phyloP scores from a whole-genome alignment of 345 rosid species.

The Sisymbrium irio region DNA sequence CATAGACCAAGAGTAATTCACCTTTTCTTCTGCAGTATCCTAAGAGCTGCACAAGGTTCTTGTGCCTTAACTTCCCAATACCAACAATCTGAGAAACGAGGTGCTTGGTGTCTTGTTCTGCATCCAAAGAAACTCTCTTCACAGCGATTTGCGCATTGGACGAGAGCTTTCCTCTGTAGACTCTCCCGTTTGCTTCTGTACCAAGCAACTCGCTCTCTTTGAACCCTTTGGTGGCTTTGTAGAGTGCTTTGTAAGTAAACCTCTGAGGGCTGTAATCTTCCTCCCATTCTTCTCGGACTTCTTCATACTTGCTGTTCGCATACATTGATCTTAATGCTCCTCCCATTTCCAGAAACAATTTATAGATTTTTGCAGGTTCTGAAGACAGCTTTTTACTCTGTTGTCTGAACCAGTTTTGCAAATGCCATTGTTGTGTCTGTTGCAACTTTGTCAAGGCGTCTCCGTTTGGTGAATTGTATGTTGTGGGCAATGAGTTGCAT shows the following conservation, averaged over 20 bases:
- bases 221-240: slow-evolving; percentile 65
- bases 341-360: slow-evolving; percentile 26
- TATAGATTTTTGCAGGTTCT: slow-evolving; percentile 1
- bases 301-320: slow-evolving; percentile 51
- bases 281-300: slow-evolving; percentile 72
- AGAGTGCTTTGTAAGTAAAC: slow-evolving; percentile 53
- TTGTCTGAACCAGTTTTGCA: slow-evolving; percentile 11
- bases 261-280: slow-evolving; percentile 56
- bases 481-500: slow-evolving; percentile 34
- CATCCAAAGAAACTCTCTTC: slow-evolving; percentile 49
- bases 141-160: slow-evolving; percentile 51
- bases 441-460: slow-evolving; percentile 14
- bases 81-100: slow-evolving; percentile 46
- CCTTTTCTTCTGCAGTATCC: slow-evolving; percentile 59
- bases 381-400: slow-evolving; percentile 12
- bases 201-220: slow-evolving; percentile 51
- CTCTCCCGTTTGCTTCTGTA: slow-evolving; percentile 54
- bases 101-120: slow-evolving; percentile 50
- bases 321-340: slow-evolving; percentile 34
- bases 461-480: slow-evolving; percentile 16
- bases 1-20: slow-evolving; percentile 54
- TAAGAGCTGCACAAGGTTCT: slow-evolving; percentile 50
- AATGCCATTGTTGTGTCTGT: slow-evolving; percentile 17
- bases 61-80: slow-evolving; percentile 51
- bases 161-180: slow-evolving; percentile 54